These are phyloP conservation scores for Phyllosticta citriasiana DNA, from an alignment of 2,329 filamentous ascomycete genomes.

Conservation along the genomic window DNA sequence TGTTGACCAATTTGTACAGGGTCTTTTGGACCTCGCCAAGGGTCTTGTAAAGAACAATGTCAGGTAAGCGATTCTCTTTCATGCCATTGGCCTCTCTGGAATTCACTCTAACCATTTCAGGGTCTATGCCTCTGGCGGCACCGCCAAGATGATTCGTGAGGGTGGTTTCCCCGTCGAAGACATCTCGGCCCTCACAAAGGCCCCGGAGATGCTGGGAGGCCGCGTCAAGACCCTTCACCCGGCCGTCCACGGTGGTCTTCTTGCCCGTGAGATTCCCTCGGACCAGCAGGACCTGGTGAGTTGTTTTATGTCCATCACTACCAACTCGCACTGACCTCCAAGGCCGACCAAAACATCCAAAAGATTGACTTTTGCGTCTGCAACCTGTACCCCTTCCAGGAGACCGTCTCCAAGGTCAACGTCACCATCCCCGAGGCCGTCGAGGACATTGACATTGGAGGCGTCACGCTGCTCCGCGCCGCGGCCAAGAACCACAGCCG, in stretches of 20 bases:
- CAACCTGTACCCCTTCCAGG: constrained; percentile 99
- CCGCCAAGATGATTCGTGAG: constrained; percentile 91
- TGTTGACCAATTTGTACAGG: constrained; percentile 8
- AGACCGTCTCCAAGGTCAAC: constrained; percentile 92
- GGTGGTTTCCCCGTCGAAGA: constrained; percentile 96
- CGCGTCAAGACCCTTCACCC: constrained; percentile 94
- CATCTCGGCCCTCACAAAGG: constrained; percentile 87
- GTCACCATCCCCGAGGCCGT: constrained; percentile 95
- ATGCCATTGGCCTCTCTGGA: not conserved
- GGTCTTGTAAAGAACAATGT: constrained; percentile 83
- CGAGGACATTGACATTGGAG: constrained; percentile 95
- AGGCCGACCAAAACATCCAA: constrained; percentile 34
- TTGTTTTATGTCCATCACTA: not conserved
- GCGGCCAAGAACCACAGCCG: constrained; percentile 96
- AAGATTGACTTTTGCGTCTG: constrained; percentile 51
- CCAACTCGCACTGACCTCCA: not conserved
- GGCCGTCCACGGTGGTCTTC: constrained; percentile 73
- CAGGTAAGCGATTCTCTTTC: constrained; percentile 32
- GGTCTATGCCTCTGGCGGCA: constrained; percentile 89
- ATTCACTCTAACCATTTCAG: constrained; percentile 12
- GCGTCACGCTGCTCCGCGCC: constrained; percentile 89
- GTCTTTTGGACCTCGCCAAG: constrained; percentile 83
- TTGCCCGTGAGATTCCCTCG: constrained; percentile 85
- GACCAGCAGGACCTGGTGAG: constrained; percentile 84
- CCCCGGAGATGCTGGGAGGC: constrained; percentile 92